These are phyloP conservation scores for Cicer cuneatum DNA, from an alignment of 306 rosid species.

Conservation along the genomic window DNA sequence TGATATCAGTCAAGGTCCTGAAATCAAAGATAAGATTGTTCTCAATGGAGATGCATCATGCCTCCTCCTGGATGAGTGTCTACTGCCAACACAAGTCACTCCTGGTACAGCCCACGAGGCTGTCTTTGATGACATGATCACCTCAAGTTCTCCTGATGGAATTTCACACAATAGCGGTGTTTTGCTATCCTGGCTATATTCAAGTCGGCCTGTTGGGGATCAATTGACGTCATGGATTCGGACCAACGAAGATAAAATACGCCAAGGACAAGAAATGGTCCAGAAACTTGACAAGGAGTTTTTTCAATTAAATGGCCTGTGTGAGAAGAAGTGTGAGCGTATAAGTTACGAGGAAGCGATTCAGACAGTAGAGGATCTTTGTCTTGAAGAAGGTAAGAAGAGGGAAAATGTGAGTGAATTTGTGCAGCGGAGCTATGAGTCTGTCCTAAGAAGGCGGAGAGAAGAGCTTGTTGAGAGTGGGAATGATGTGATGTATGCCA, in stretches of 20 bases:
- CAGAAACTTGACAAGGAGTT: conserved; percentile 87
- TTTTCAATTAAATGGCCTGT: conserved; percentile 70
- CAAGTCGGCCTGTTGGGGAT: conserved; percentile 72
- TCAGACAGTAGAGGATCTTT: conserved; percentile 82
- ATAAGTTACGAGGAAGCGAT: conserved; percentile 78
- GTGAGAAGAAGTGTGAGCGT: conserved; percentile 85
- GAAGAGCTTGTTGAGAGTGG: conserved; percentile 81
- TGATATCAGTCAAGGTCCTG: conserved; percentile 54
- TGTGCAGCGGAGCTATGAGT: conserved; percentile 72
- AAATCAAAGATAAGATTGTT: conserved; percentile 75
- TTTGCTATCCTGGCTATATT: conserved; percentile 81
- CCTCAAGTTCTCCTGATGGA: conserved; percentile 57
- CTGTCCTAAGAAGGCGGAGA: conserved; percentile 74
- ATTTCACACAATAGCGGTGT: conserved; percentile 53
- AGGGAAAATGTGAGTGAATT: conserved; percentile 68
- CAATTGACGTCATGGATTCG: conserved; percentile 77
- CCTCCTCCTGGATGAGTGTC: conserved; percentile 76
- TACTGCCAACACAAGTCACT: conserved; percentile 57
- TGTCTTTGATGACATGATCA: conserved; percentile 50
- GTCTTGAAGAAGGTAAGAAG: conserved; percentile 83
- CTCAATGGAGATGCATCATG: conserved; percentile 80
- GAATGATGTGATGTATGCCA: conserved; percentile 59
- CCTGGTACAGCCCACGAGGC: conserved; percentile 48
- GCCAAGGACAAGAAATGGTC: conserved; percentile 72
- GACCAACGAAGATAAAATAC: conserved; percentile 71